phyloP scores from a whole-genome alignment of 305 asterid species.

The Plantago coronopus region DNA sequence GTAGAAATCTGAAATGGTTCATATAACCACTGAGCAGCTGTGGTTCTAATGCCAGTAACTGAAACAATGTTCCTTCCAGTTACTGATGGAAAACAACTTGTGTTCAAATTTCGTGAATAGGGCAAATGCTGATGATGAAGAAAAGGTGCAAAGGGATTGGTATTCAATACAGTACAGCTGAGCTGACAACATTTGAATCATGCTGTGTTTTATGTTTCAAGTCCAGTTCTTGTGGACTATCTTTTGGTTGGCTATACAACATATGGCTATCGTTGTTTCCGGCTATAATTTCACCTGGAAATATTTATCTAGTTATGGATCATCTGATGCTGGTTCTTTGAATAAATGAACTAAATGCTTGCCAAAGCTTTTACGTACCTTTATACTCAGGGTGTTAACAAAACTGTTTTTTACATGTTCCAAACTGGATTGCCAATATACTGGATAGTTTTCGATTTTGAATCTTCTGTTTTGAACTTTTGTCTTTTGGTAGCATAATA shows the following conservation, averaged over 20 bases:
- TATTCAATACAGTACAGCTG: background rate
- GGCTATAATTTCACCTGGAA: background rate
- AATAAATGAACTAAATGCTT: too few relatives aligned
- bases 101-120: too few relatives aligned
- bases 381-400: too few relatives aligned
- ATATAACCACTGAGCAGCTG: constrained; percentile 1
- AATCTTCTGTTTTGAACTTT: too few relatives aligned
- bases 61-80: constrained; percentile 7
- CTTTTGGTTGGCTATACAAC: constrained; percentile 1
- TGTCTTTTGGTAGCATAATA: too few relatives aligned
- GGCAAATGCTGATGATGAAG: too few relatives aligned
- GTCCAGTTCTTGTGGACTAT: constrained; percentile 15
- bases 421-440: too few relatives aligned
- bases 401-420: too few relatives aligned
- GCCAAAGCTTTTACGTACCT: too few relatives aligned
- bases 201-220: constrained; percentile 5
- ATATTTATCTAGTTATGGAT: background rate
- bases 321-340: background rate
- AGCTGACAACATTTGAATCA: background rate
- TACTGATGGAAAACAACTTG: constrained; percentile 4
- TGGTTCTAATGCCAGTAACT: constrained; percentile 1
- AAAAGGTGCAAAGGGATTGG: background rate
- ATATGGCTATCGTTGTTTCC: background rate
- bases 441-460: too few relatives aligned
- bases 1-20: constrained; percentile 12